Evolutionary conservation across 192 early-diverging fungal species (phyloP).

Genomic region (Podila epigama): DNA sequence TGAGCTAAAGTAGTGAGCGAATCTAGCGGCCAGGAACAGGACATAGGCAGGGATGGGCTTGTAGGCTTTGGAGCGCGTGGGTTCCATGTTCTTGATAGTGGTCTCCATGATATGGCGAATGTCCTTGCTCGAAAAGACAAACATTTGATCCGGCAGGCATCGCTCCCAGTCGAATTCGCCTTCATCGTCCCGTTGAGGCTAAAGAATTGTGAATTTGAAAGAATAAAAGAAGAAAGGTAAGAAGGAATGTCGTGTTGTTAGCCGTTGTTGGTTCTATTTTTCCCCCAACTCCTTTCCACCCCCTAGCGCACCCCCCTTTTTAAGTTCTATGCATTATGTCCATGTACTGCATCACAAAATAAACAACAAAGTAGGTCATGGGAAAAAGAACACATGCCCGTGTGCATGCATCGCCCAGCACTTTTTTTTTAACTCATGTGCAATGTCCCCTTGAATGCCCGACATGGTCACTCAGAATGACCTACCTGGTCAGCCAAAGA

Average conservation of each 20-base stretch:
- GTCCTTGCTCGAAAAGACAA: conserved; percentile 85
- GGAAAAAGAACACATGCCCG: conserved; percentile 7
- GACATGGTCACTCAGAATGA: too few species aligned
- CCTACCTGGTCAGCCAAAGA: conserved; percentile 51
- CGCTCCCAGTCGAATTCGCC: conserved; percentile 81
- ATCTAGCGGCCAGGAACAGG: conserved; percentile 87
- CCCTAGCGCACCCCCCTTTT: too few species aligned
- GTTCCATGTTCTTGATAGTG: conserved; percentile 72
- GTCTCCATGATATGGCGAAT: conserved; percentile 77
- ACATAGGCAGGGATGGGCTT: conserved; percentile 84
- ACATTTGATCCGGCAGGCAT: conserved; percentile 92
- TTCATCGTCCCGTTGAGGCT: conserved; percentile 52
- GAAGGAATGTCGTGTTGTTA: neutral
- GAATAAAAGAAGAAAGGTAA: too few species aligned
- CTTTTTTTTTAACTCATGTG: too few species aligned
- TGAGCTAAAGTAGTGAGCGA: conserved; percentile 82
- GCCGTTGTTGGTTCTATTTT: neutral
- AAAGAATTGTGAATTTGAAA: too few species aligned
- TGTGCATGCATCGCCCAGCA: too few species aligned
- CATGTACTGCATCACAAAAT: too few species aligned
- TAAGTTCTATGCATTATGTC: too few species aligned
- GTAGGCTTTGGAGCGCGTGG: conserved; percentile 65
- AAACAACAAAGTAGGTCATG: neutral
- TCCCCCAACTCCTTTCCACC: too few species aligned
- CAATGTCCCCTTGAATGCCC: too few species aligned